Evolutionary conservation across 768 basidiomycete species (phyloP).

Genomic region (Rhodosporidiobolus sp.): DNA sequence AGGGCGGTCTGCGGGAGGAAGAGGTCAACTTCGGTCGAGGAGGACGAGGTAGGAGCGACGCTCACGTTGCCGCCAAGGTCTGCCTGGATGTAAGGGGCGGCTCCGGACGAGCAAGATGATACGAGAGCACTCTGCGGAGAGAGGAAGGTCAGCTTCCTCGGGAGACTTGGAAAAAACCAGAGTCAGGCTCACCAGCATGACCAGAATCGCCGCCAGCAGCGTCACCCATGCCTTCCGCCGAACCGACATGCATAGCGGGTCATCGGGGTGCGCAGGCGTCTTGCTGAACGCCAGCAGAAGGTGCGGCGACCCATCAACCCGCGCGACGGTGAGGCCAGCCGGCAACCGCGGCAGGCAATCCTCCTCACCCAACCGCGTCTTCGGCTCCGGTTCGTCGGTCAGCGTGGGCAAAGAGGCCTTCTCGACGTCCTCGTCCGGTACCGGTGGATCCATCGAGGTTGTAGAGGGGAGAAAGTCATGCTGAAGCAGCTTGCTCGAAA

Average conservation of each 20-base stretch:
- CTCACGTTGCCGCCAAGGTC: conserved; percentile 21
- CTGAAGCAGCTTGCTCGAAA: no score
- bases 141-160: neutral
- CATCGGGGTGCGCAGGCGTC: neutral
- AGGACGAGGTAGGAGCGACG: neutral
- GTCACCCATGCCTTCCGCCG: conserved; percentile 1
- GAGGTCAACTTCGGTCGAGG: neutral
- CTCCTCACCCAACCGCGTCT: neutral
- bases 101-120: conserved; percentile 21
- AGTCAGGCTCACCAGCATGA: conserved; percentile 10
- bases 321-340: neutral
- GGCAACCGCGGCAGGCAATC: neutral
- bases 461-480: no score
- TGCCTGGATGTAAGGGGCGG: conserved; percentile 1
- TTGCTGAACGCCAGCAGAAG: conserved; percentile 9
- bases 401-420: neutral
- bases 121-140: conserved; percentile 9
- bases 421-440: neutral
- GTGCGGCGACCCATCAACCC: neutral
- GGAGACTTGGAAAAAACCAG: no score
- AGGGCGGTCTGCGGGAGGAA: conserved; percentile 1
- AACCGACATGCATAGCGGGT: conserved; percentile 6
- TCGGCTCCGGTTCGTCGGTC: neutral
- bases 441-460: neutral
- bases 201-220: conserved; percentile 17